Evolutionary conservation across 345 rosid genomes (phyloP).

Genomic region (Boechera divaricarpa): DNA sequence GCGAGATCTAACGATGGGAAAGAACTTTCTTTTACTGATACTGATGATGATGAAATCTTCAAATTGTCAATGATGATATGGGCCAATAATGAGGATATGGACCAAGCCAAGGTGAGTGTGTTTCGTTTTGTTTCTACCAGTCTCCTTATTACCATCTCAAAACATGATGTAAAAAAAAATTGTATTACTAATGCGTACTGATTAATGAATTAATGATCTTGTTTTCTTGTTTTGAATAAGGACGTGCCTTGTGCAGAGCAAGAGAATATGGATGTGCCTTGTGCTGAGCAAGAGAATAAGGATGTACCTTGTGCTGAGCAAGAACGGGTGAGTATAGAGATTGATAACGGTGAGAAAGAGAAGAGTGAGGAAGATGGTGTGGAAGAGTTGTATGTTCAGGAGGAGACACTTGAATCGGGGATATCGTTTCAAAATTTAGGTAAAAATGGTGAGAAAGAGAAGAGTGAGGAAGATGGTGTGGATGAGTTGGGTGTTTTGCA

Average conservation of each 20-base stretch:
- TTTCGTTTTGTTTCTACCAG: neutral
- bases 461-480: constrained; percentile 12
- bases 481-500: constrained; percentile 10
- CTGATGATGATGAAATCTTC: constrained; percentile 23
- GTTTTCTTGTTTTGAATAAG: neutral
- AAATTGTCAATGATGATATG: constrained; percentile 23
- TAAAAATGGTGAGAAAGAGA: constrained; percentile 19
- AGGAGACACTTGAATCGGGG: constrained; percentile 7
- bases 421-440: neutral
- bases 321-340: neutral
- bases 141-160: neutral
- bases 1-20: neutral
- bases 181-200: neutral
- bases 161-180: neutral
- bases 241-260: neutral
- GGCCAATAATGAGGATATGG: neutral
- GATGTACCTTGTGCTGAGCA: neutral
- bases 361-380: constrained; percentile 14
- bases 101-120: constrained; percentile 12
- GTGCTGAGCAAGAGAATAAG: neutral
- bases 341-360: constrained; percentile 5
- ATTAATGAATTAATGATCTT: neutral
- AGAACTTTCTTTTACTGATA: neutral
- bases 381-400: neutral
- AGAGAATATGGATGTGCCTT: neutral